A percentile compares a stretch with the other conserved stretches of the same genome.
These are phyloP conservation scores for Talaromyces liani DNA, from an alignment of 495 filamentous ascomycete genomes.

Conservation along the genomic window DNA sequence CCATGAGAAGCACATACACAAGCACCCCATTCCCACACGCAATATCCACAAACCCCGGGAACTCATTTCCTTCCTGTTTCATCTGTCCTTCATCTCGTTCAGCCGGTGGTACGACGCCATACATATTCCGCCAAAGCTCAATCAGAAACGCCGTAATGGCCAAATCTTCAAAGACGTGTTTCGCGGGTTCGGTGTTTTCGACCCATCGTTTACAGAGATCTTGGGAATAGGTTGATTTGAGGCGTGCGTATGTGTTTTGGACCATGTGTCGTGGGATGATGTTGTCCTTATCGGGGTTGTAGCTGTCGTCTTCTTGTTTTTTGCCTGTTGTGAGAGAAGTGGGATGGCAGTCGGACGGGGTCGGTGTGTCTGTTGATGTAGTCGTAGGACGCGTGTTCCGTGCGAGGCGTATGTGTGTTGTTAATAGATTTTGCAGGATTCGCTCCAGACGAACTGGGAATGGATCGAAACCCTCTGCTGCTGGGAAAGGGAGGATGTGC, in stretches of 20 bases:
- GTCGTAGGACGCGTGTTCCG: slow-evolving; percentile 46
- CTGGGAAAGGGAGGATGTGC: slow-evolving; percentile 21
- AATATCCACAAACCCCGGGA: slow-evolving; percentile 91
- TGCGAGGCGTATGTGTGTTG: slow-evolving; percentile 70
- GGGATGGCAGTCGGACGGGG: background rate
- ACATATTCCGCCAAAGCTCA: slow-evolving; percentile 88
- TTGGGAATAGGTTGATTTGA: slow-evolving; percentile 70
- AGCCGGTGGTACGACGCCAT: slow-evolving; percentile 30
- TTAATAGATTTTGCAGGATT: slow-evolving; percentile 62
- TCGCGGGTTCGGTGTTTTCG: slow-evolving; percentile 77
- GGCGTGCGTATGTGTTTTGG: slow-evolving; percentile 73
- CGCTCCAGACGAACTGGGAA: slow-evolving; percentile 51
- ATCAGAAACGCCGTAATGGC: slow-evolving; percentile 90
- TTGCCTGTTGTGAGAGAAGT: slow-evolving; percentile 9
- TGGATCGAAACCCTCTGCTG: slow-evolving; percentile 16
- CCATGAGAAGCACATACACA: slow-evolving; percentile 72
- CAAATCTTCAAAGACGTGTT: slow-evolving; percentile 93
- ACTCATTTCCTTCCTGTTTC: slow-evolving; percentile 21
- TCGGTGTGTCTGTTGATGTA: background rate
- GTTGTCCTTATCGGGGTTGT: slow-evolving; percentile 56
- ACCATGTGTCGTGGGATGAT: slow-evolving; percentile 64
- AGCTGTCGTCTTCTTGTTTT: slow-evolving; percentile 28
- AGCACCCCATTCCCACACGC: slow-evolving; percentile 93
- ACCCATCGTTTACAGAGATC: slow-evolving; percentile 63
- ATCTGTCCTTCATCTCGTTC: slow-evolving; percentile 13